Percentiles rank a stretch among this genome's conserved stretches.
Evolutionary conservation across 2,329 filamentous ascomycete genomes (phyloP).

Genomic region (Penicillium sp.): DNA sequence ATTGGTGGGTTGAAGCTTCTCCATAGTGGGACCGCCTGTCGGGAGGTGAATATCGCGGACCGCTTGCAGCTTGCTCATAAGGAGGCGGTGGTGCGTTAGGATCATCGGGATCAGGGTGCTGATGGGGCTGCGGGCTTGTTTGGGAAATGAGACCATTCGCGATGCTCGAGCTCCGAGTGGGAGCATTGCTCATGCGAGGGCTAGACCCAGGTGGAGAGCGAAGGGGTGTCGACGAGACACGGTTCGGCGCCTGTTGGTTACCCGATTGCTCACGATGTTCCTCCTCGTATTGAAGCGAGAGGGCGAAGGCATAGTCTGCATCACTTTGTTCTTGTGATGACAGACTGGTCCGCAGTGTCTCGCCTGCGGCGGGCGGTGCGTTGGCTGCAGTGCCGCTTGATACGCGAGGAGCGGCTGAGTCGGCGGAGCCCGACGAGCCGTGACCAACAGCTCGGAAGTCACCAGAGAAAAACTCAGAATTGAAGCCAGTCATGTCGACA

Average conservation of each 20-base stretch:
- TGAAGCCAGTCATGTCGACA: conserved; percentile 79
- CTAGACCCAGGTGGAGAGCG: conserved; percentile 14
- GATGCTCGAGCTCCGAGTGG: conserved; percentile 26
- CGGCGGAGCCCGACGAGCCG: conserved; percentile 31
- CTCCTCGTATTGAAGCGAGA: conserved; percentile 90
- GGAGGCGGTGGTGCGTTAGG: conserved; percentile 56
- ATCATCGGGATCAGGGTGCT: conserved; percentile 43
- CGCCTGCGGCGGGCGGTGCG: conserved; percentile 8
- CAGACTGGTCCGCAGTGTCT: conserved; percentile 13
- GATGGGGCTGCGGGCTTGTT: conserved; percentile 12
- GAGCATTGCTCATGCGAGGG: conserved; percentile 15
- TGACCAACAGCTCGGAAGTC: conserved; percentile 85
- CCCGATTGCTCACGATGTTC: conserved; percentile 62
- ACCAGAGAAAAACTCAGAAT: conserved; percentile 79
- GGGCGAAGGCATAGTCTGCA: conserved; percentile 75
- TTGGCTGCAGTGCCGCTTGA: conserved; percentile 24
- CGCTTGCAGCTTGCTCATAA: conserved; percentile 62
- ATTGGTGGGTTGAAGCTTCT: conserved; percentile 17
- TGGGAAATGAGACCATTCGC: conserved; percentile 17
- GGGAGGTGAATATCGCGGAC: conserved; percentile 56
- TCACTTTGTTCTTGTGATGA: conserved; percentile 64
- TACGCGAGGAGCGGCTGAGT: conserved; percentile 28
- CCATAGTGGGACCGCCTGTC: conserved; percentile 37
- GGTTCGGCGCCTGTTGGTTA: conserved; percentile 40
- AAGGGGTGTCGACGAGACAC: conserved; percentile 21